Base-by-base conservation (phyloP, 2,329 filamentous ascomycete genomes). In the Moelleriella libera region DNA sequence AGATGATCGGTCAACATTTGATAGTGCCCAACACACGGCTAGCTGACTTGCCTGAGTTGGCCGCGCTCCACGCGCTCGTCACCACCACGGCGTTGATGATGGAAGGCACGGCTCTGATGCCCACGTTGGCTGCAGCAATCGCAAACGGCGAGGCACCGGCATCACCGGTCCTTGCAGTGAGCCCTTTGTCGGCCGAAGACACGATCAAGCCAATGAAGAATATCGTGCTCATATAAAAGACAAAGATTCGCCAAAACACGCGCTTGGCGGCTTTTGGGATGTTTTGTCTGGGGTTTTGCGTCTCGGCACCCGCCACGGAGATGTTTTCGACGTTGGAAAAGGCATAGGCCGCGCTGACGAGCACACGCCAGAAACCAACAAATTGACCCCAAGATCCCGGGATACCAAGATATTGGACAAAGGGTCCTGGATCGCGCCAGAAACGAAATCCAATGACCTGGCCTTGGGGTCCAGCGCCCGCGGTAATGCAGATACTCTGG, bases 391-490 rank as follows among this genome's bases (percentile, higher is more conserved):
- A 67, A 47, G 75, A 68, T 34, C 74, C 72, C 45, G 70, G 69
- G 58, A 75, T 72, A 41, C 69, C 71, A 47, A 71, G 65, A 48
- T 65, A 57, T 37, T 57, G 53, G 5, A 57, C 59, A 60, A 75
- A 75, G 0, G 76, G 74, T 5, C 75, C 75, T 0, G 74, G 74
- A 34, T 76, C 63, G 51, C 71, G 64, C 78, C 78, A 82, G 64
- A 76, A 80, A 41, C 69, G 68, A 21, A 71, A 76, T 12, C 81
- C 79, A 43, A 82, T 73, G 57, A 82, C 79, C 39, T 75, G 72
- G 54, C 70, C 63, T 51, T 70, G 30, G 3, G 49, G 49, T 29
- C 49, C 49, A 34, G 49, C 49, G 9, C 49, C 49, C 6, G 45
- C 43, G 10, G 47, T 51, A 28, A 51, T 51, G 30, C 49, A 51